These are phyloP conservation scores for Xylaria sp. DNA, from an alignment of 495 filamentous ascomycete species.

Conservation along the genomic window DNA sequence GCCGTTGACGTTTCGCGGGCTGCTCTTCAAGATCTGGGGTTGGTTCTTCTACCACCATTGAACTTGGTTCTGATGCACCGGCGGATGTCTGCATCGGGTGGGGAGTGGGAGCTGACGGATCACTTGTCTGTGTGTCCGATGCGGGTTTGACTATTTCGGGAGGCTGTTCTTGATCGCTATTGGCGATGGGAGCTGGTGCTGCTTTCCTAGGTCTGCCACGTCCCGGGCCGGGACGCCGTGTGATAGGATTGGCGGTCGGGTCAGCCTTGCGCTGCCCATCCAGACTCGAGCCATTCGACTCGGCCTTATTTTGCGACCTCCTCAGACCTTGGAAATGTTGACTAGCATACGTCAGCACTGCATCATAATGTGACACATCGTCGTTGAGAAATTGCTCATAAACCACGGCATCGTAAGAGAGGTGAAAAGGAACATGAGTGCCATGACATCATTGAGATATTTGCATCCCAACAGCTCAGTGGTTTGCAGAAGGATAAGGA, in stretches of 20 bases:
- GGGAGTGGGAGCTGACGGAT: slow-evolving; percentile 24
- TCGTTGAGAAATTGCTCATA: not conserved
- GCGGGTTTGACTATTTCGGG: slow-evolving; percentile 10
- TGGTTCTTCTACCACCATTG: slow-evolving; percentile 34
- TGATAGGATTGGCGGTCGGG: slow-evolving; percentile 56
- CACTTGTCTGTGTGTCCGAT: slow-evolving; percentile 29
- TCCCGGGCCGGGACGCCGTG: slow-evolving; percentile 56
- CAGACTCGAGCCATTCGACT: slow-evolving; percentile 34
- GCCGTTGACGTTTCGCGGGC: slow-evolving; percentile 47
- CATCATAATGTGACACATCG: not conserved
- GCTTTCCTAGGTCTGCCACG: slow-evolving; percentile 55
- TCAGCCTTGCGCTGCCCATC: slow-evolving; percentile 45
- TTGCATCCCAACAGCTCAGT: not conserved
- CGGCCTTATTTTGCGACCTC: slow-evolving; percentile 54
- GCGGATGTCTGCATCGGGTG: slow-evolving; percentile 25
- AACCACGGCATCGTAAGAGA: not conserved
- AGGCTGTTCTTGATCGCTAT: slow-evolving; percentile 21
- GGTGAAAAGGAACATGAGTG: not conserved
- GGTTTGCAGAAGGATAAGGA: not conserved
- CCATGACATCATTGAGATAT: not conserved
- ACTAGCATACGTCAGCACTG: slow-evolving; percentile 36
- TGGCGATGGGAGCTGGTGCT: slow-evolving; percentile 26
- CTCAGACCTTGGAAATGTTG: slow-evolving; percentile 61
- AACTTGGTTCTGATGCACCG: slow-evolving; percentile 28
- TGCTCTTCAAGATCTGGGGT: slow-evolving; percentile 37